Conservation (phyloP, 1,284 basidiomycete species). For the Leccinum solheimii region DNA sequence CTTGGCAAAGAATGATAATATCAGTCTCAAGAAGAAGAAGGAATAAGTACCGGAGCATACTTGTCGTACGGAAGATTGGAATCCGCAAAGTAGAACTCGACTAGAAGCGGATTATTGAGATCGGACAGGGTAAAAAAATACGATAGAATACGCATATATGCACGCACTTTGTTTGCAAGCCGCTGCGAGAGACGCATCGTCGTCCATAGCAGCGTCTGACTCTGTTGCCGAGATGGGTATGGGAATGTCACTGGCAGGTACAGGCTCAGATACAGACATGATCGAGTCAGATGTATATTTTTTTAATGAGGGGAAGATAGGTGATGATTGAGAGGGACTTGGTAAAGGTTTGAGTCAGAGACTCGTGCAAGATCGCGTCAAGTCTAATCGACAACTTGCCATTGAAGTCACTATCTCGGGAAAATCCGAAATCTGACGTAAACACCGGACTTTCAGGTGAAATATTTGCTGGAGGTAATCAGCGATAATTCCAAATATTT, state of each 20-base stretch:
- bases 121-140: background rate
- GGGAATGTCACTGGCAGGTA: slow-evolving; percentile 3
- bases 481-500: too few relatives aligned
- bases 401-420: too few relatives aligned
- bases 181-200: slow-evolving; percentile 18
- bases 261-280: slow-evolving; percentile 4
- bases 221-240: background rate
- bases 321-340: too few relatives aligned
- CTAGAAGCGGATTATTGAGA: slow-evolving; percentile 41
- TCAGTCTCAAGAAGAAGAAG: background rate
- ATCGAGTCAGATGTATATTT: slow-evolving; percentile 4
- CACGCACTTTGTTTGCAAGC: slow-evolving; percentile 32
- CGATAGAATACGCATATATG: background rate
- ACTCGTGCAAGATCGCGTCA: too few relatives aligned
- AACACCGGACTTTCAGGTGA: background rate
- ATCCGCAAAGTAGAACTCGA: slow-evolving; percentile 98
- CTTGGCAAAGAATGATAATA: slow-evolving; percentile 43
- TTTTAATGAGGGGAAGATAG: too few relatives aligned
- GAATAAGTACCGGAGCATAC: slow-evolving; percentile 38
- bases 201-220: slow-evolving; percentile 5
- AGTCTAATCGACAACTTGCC: too few relatives aligned
- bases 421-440: background rate
- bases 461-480: too few relatives aligned
- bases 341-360: too few relatives aligned
- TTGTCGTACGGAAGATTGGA: slow-evolving; percentile 97